Percentiles rank a stretch among this genome's conserved stretches.
Evolutionary conservation across 805 yeast genomes (phyloP).

Genomic region (Candida incommunis): DNA sequence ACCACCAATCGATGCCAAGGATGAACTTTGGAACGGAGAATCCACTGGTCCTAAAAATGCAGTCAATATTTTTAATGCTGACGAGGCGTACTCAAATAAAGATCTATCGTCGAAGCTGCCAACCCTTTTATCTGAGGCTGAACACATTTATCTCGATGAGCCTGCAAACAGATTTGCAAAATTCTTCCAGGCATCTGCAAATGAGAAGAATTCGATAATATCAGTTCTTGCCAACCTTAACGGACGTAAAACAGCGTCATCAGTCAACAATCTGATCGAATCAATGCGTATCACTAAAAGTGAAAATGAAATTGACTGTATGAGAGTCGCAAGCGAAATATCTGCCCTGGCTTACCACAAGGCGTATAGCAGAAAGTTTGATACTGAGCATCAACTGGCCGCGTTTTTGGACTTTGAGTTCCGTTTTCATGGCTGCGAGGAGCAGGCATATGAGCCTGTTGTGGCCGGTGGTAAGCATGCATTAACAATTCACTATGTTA

Average conservation of each 20-base stretch:
- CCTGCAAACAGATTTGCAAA: background rate
- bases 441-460: slow-evolving; percentile 85
- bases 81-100: slow-evolving; percentile 37
- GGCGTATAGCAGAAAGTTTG: slow-evolving; percentile 50
- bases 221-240: slow-evolving; percentile 12
- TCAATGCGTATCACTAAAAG: slow-evolving; percentile 53
- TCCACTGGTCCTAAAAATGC: slow-evolving; percentile 81
- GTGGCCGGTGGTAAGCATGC: slow-evolving; percentile 92
- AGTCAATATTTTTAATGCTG: slow-evolving; percentile 75
- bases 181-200: slow-evolving; percentile 1
- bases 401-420: slow-evolving; percentile 74
- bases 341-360: slow-evolving; percentile 74
- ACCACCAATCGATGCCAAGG: slow-evolving; percentile 61
- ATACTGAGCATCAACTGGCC: slow-evolving; percentile 64
- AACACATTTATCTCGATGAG: slow-evolving; percentile 11
- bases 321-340: slow-evolving; percentile 73
- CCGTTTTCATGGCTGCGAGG: slow-evolving; percentile 77
- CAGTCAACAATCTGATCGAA: slow-evolving; percentile 14
- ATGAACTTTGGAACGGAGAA: slow-evolving; percentile 92
- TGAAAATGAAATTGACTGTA: slow-evolving; percentile 54
- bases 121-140: slow-evolving; percentile 7
- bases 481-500: slow-evolving; percentile 80
- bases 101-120: slow-evolving; percentile 7
- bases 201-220: slow-evolving; percentile 11
- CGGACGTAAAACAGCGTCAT: slow-evolving; percentile 4